Evolutionary conservation across 2,329 filamentous ascomycete species (phyloP).

Genomic region (Aspergillus texensis): DNA sequence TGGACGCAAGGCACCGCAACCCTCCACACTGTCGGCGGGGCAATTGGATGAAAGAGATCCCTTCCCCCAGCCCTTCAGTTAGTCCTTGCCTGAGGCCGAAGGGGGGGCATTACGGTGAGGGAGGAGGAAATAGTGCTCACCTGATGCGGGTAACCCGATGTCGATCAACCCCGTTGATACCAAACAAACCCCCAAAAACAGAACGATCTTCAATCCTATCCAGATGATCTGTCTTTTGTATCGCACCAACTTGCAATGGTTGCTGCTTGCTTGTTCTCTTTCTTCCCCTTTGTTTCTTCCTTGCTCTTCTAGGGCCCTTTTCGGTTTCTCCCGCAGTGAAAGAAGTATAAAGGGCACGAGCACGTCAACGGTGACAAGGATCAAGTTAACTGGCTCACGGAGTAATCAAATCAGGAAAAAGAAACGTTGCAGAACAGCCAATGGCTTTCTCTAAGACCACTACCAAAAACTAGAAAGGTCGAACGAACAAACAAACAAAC

Average conservation of each 20-base stretch:
- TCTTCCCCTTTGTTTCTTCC: neutral
- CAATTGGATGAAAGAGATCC: constrained; percentile 18
- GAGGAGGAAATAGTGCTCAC: constrained; percentile 21
- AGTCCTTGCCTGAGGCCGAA: constrained; percentile 25
- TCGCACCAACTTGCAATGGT: neutral
- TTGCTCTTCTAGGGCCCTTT: neutral
- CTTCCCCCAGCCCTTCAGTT: constrained; percentile 23
- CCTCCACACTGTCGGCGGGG: constrained; percentile 21
- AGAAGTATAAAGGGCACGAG: neutral
- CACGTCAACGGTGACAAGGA: neutral
- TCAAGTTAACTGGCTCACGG: neutral
- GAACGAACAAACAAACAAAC: constrained; percentile 17
- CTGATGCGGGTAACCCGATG: constrained; percentile 22
- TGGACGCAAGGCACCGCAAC: constrained; percentile 27
- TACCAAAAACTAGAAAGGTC: neutral
- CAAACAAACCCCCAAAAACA: neutral
- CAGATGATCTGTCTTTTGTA: neutral
- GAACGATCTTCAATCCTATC: neutral
- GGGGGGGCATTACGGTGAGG: constrained; percentile 20
- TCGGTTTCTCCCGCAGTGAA: neutral
- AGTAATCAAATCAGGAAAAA: neutral
- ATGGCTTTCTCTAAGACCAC: constrained; percentile 15
- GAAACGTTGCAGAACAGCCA: constrained; percentile 1
- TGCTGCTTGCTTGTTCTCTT: neutral
- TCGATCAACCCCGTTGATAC: constrained; percentile 14